A percentile compares a stretch with the other conserved stretches of the same genome.
Evolutionary conservation across 306 rosid genomes (phyloP).

Genomic region (Quercus glauca): DNA sequence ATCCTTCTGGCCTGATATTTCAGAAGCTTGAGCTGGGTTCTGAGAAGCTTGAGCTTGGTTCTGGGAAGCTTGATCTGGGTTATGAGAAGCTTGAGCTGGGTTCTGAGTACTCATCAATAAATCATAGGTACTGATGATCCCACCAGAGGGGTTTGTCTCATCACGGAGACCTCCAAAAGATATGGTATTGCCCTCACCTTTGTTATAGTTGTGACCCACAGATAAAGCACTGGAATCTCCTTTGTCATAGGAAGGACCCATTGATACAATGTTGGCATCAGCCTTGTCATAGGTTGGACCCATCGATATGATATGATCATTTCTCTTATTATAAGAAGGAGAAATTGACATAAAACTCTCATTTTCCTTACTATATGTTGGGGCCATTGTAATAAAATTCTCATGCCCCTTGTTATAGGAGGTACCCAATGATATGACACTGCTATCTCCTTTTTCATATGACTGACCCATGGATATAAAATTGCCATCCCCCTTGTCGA

Average conservation of each 20-base stretch:
- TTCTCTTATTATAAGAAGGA: constrained; percentile 52
- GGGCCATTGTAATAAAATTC: constrained; percentile 54
- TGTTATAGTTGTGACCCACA: constrained; percentile 45
- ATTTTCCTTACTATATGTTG: constrained; percentile 54
- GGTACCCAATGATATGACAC: constrained; percentile 59
- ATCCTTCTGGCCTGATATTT: constrained; percentile 53
- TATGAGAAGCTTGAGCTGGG: constrained; percentile 37
- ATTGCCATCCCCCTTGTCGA: constrained; percentile 59
- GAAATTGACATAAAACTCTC: constrained; percentile 60
- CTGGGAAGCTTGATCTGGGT: constrained; percentile 37
- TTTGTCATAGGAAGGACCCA: constrained; percentile 49
- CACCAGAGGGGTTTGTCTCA: constrained; percentile 55
- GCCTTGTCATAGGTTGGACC: constrained; percentile 57
- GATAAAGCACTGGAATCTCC: constrained; percentile 53
- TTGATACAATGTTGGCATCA: constrained; percentile 46
- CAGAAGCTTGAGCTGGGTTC: constrained; percentile 48
- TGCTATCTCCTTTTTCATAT: constrained; percentile 59
- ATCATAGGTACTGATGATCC: constrained; percentile 63
- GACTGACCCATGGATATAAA: constrained; percentile 79
- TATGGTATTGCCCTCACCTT: constrained; percentile 57
- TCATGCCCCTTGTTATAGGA: constrained; percentile 64
- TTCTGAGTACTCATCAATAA: constrained; percentile 57
- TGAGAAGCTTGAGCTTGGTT: constrained; percentile 48
- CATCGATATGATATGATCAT: constrained; percentile 46
- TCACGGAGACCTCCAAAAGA: constrained; percentile 73